phyloP scores from a whole-genome alignment of 192 early-diverging fungal genomes.

The Spizellomyces punctatus region DNA sequence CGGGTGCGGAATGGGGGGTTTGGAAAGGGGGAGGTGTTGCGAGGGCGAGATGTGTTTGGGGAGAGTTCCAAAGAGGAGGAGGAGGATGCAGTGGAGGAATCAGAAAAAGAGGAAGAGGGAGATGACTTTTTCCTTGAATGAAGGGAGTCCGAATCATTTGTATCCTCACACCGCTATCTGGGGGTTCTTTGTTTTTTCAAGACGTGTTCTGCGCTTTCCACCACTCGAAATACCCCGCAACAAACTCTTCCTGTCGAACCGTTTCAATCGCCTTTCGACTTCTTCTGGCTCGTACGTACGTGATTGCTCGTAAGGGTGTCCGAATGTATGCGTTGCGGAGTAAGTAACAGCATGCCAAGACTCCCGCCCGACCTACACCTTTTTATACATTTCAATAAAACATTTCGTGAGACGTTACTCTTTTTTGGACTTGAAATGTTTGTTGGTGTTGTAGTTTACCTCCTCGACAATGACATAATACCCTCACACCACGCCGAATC shows the following conservation, averaged over 20 bases:
- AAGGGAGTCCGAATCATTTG: no score
- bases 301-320: neutral
- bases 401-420: no score
- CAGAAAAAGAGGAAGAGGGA: slow-evolving; percentile 14
- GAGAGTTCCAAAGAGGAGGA: slow-evolving; percentile 8
- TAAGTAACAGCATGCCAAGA: neutral
- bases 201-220: neutral
- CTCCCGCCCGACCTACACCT: neutral
- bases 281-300: neutral
- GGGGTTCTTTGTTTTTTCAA: no score
- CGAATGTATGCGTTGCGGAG: neutral
- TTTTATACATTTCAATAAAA: no score
- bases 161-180: no score
- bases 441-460: neutral
- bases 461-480: neutral
- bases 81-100: neutral
- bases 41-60: slow-evolving; percentile 18
- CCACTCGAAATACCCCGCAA: neutral
- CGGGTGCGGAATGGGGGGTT: neutral
- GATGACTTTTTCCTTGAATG: slow-evolving; percentile 35
- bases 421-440: no score
- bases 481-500: neutral
- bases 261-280: slow-evolving; percentile 1
- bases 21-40: slow-evolving; percentile 18
- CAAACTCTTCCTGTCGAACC: neutral